These are phyloP conservation scores for Cordyceps cateniannulata DNA, from an alignment of 2,329 filamentous ascomycete genomes.

Conservation along the genomic window DNA sequence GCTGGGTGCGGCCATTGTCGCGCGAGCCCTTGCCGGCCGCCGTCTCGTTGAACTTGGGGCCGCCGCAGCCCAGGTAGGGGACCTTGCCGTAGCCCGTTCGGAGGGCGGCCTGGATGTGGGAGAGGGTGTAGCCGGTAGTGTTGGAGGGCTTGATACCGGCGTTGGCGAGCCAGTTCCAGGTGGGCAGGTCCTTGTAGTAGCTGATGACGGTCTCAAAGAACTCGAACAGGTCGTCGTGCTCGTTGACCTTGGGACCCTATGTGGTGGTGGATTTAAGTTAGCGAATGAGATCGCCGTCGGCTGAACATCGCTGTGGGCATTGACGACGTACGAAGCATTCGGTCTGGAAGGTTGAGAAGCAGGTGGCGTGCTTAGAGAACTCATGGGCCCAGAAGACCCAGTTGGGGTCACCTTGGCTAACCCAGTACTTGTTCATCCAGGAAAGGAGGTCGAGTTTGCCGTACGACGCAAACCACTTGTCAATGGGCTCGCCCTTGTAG, in stretches of 20 bases:
- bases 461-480: constrained; percentile 51
- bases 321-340: constrained; percentile 47
- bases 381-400: constrained; percentile 60
- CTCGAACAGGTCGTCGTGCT: constrained; percentile 55
- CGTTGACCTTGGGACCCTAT: constrained; percentile 43
- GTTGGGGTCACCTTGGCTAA: constrained; percentile 50
- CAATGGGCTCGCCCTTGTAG: constrained; percentile 52
- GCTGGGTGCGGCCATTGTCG: constrained; percentile 50
- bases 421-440: constrained; percentile 62
- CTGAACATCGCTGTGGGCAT: background rate
- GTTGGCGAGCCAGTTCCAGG: constrained; percentile 51
- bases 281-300: background rate
- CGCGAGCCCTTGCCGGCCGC: constrained; percentile 44
- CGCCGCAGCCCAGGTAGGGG: constrained; percentile 57
- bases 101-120: constrained; percentile 45
- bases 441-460: constrained; percentile 53
- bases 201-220: constrained; percentile 55
- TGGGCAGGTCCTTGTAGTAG: constrained; percentile 54
- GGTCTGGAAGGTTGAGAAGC: constrained; percentile 58
- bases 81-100: constrained; percentile 42
- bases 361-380: constrained; percentile 62
- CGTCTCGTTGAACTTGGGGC: constrained; percentile 55
- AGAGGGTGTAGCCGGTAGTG: constrained; percentile 47
- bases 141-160: constrained; percentile 53
- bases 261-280: background rate